Conservation (phyloP, 169 alveolate species). For the Eimeria falciformis region DNA sequence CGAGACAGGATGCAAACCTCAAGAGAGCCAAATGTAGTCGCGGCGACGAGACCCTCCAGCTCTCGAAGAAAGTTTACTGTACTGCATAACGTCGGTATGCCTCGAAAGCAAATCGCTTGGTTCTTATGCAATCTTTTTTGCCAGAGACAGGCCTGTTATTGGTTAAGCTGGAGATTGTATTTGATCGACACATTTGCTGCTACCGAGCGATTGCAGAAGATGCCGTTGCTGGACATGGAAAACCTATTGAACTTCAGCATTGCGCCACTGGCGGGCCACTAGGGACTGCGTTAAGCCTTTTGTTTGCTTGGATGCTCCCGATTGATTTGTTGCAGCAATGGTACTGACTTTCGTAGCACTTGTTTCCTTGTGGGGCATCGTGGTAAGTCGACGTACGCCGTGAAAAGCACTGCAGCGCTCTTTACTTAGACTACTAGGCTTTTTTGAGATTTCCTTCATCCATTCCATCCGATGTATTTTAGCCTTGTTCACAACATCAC, state of each 20-base stretch:
- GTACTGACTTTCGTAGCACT: conserved; percentile 43
- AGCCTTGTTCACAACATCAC: too few species aligned
- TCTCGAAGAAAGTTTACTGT: not conserved
- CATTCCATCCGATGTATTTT: too few species aligned
- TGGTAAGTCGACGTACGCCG: conserved; percentile 7
- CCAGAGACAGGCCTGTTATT: not conserved
- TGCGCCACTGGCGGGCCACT: not conserved
- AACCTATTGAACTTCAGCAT: not conserved
- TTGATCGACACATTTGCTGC: not conserved
- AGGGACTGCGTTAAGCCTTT: not conserved
- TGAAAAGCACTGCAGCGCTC: too few species aligned
- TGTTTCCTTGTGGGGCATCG: conserved; percentile 66
- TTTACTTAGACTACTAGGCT: too few species aligned
- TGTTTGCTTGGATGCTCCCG: not conserved
- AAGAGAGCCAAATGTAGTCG: not conserved
- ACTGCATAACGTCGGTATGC: conserved; percentile 54
- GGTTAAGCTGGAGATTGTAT: not conserved
- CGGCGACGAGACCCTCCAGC: not conserved
- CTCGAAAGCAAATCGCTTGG: not conserved
- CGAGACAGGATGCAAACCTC: not conserved
- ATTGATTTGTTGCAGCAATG: conserved; percentile 62
- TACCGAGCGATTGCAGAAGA: not conserved
- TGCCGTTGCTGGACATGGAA: not conserved
- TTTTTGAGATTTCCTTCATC: too few species aligned
- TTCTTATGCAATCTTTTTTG: not conserved